Evolutionary conservation across 2,329 filamentous ascomycete species (phyloP).

Genomic region (Cercospora zeina): DNA sequence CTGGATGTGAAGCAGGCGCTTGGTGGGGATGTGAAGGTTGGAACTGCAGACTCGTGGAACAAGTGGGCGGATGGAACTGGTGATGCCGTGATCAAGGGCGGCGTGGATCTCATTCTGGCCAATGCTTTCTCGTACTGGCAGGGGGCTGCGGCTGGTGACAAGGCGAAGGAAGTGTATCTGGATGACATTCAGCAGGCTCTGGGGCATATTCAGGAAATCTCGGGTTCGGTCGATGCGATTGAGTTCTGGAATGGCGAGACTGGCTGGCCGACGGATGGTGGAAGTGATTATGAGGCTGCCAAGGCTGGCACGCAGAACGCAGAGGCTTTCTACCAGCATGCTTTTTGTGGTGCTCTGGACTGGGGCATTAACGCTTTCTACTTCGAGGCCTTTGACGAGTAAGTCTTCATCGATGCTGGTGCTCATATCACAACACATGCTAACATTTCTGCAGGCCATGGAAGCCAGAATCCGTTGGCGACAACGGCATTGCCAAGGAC

Average conservation of each 20-base stretch:
- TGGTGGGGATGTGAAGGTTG: slow-evolving; percentile 57
- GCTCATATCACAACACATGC: neutral
- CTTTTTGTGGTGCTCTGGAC: slow-evolving; percentile 63
- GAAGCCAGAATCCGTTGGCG: slow-evolving; percentile 65
- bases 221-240: slow-evolving; percentile 56
- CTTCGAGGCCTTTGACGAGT: slow-evolving; percentile 73
- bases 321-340: slow-evolving; percentile 59
- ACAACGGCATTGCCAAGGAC: slow-evolving; percentile 59
- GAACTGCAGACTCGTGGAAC: slow-evolving; percentile 73
- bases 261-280: slow-evolving; percentile 63
- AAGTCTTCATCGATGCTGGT: neutral
- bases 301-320: slow-evolving; percentile 62
- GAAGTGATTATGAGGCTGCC: slow-evolving; percentile 62
- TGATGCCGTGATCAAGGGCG: slow-evolving; percentile 61
- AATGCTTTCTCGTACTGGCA: slow-evolving; percentile 77
- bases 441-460: slow-evolving; percentile 44
- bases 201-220: slow-evolving; percentile 60
- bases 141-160: slow-evolving; percentile 48
- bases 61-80: slow-evolving; percentile 68
- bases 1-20: slow-evolving; percentile 59
- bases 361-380: slow-evolving; percentile 71
- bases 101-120: slow-evolving; percentile 62
- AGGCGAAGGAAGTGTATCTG: slow-evolving; percentile 64
- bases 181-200: slow-evolving; percentile 67
- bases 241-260: slow-evolving; percentile 71